phyloP scores from a whole-genome alignment of 257 asterid species.

The Datura wrightii region DNA sequence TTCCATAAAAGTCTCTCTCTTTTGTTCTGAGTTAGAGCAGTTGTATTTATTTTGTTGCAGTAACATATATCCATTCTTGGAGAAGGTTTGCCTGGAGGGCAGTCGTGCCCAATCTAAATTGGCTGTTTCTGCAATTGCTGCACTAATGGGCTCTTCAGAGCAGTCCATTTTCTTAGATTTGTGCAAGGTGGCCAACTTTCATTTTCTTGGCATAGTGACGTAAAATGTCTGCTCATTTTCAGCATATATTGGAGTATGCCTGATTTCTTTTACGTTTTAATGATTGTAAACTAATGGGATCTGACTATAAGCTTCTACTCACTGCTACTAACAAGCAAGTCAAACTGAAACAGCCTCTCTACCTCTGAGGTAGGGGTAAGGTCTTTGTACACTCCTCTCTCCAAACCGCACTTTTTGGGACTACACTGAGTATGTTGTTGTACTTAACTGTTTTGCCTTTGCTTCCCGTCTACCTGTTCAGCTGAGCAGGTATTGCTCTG shows the following conservation, averaged over 20 bases:
- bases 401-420: too few species aligned
- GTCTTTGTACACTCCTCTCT: too few species aligned
- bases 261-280: slow-evolving; percentile 29
- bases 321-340: neutral
- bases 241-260: neutral
- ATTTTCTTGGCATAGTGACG: slow-evolving; percentile 23
- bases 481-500: neutral
- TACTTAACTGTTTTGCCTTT: neutral
- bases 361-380: too few species aligned
- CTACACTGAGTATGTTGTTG: too few species aligned
- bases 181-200: slow-evolving; percentile 62
- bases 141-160: slow-evolving; percentile 59
- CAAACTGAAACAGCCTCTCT: neutral
- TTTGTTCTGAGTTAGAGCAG: slow-evolving; percentile 29
- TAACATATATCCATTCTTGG: slow-evolving; percentile 68
- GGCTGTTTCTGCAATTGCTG: slow-evolving; percentile 75
- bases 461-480: neutral
- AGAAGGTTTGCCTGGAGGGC: slow-evolving; percentile 77
- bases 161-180: slow-evolving; percentile 56
- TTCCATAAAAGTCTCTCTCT: slow-evolving; percentile 23
- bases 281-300: slow-evolving; percentile 22
- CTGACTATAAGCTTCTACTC: slow-evolving; percentile 4
- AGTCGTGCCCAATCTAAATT: slow-evolving; percentile 76
- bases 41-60: slow-evolving; percentile 51
- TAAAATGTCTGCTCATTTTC: slow-evolving; percentile 11